phyloP scores from a whole-genome alignment of 2,329 filamentous ascomycete genomes.

The Apiospora hydei region DNA sequence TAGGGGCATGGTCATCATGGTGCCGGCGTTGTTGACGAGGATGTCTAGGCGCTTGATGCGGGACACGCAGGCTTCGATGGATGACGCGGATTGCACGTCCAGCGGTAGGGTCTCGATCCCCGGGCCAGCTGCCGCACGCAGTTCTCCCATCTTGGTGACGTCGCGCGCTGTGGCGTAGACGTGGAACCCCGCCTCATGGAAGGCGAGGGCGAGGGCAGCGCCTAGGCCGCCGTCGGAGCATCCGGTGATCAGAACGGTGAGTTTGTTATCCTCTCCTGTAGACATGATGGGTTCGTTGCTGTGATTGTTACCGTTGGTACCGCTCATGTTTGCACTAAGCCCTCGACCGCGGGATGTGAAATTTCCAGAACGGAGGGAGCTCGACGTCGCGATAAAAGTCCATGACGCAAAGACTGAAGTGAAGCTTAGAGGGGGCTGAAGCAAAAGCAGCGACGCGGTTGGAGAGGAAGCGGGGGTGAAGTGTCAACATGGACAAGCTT shows the following conservation, averaged over 20 bases:
- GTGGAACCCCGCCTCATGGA: slow-evolving; percentile 26
- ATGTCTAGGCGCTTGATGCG: slow-evolving; percentile 21
- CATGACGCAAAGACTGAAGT: slow-evolving; percentile 2
- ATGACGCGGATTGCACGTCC: slow-evolving; percentile 8
- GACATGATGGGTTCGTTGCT: no score
- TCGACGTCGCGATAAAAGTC: background rate
- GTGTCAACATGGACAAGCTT: background rate
- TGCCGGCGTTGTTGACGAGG: slow-evolving; percentile 25
- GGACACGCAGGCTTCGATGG: slow-evolving; percentile 15
- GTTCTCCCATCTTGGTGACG: slow-evolving; percentile 22
- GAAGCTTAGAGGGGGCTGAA: background rate
- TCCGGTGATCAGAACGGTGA: slow-evolving; percentile 26
- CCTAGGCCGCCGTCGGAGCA: slow-evolving; percentile 27
- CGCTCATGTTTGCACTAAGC: background rate
- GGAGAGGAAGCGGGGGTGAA: background rate
- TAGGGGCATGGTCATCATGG: slow-evolving; percentile 13
- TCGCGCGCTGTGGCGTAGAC: slow-evolving; percentile 27
- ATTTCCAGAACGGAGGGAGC: background rate
- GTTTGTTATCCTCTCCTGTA: background rate
- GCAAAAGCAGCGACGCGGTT: background rate
- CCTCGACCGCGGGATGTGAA: background rate
- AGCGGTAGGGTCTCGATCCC: slow-evolving; percentile 17
- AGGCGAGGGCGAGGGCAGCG: slow-evolving; percentile 26
- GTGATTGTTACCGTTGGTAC: background rate
- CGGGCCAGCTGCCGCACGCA: background rate